Percentiles rank a stretch among this genome's conserved stretches.
Conservation (phyloP, 176 grass and related monocot genomes). For the Pontederia crassipes region DNA sequence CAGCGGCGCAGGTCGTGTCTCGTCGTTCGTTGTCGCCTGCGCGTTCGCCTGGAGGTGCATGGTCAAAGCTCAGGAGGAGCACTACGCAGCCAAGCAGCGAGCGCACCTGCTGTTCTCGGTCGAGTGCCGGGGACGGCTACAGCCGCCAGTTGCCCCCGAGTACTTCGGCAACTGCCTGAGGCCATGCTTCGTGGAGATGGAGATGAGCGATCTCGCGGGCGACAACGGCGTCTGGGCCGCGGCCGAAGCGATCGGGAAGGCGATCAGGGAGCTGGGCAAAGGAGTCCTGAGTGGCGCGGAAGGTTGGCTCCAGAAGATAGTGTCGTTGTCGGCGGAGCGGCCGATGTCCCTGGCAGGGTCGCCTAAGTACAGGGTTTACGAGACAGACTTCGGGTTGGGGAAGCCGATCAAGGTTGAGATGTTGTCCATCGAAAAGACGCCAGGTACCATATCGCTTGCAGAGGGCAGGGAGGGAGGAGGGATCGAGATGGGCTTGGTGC, state of each 20-base stretch:
- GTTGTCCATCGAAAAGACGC: conserved; percentile 81
- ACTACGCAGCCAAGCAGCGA: conserved; percentile 14
- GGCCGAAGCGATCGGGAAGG: conserved; percentile 44
- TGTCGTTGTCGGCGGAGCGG: conserved; percentile 48
- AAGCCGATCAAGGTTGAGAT: conserved; percentile 71
- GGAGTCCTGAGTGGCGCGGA: conserved; percentile 67
- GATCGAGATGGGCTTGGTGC: conserved; percentile 76
- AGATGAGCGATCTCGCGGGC: conserved; percentile 27
- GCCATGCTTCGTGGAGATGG: conserved; percentile 72
- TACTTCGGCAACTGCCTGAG: conserved; percentile 95
- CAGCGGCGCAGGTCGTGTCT: conserved; percentile 37
- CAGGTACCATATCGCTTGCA: conserved; percentile 72
- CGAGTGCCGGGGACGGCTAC: conserved; percentile 56
- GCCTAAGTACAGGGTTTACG: conserved; percentile 72
- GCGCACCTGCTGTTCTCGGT: conserved; percentile 82
- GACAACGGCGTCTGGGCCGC: conserved; percentile 41
- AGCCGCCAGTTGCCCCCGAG: conserved; percentile 45
- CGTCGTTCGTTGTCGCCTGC: conserved; percentile 78
- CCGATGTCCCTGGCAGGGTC: conserved; percentile 95
- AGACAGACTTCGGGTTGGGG: conserved; percentile 58
- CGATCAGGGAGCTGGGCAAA: conserved; percentile 46
- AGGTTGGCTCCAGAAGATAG: conserved; percentile 72
- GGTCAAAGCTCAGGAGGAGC: conserved; percentile 14
- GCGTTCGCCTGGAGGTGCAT: conserved; percentile 89
- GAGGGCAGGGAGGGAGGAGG: conserved; percentile 51